Conservation (phyloP, 768 basidiomycete species). For the Kwoniella sp. region DNA sequence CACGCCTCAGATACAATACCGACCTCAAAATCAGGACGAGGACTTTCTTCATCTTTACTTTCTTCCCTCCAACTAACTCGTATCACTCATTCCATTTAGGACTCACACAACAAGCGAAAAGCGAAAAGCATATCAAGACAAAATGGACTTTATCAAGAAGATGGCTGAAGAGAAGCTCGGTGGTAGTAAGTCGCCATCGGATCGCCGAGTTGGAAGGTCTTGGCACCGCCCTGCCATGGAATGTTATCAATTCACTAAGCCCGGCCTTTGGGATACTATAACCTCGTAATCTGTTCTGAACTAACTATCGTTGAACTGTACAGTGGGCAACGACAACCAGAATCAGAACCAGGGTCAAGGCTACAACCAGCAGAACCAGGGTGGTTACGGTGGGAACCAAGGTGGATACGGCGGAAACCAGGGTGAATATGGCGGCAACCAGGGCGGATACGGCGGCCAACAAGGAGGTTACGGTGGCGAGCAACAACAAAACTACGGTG, state of each 20-base stretch:
- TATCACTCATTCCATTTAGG: no score
- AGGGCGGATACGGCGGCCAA: constrained; percentile 15
- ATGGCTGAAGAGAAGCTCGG: constrained; percentile 70
- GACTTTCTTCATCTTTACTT: no score
- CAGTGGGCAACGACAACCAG: constrained; percentile 36
- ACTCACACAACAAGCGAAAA: no score
- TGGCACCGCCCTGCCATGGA: no score
- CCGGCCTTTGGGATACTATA: no score
- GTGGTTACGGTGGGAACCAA: constrained; percentile 24
- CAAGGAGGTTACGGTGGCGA: constrained; percentile 21
- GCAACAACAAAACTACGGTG: constrained; percentile 20
- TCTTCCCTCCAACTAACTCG: no score
- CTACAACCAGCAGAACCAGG: constrained; percentile 22
- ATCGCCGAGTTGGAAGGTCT: no score
- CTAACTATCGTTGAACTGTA: no score
- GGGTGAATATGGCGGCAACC: constrained; percentile 9
- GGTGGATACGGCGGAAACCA: constrained; percentile 13
- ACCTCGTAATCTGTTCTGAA: no score
- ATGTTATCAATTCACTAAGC: no score
- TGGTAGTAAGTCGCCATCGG: constrained; percentile 56
- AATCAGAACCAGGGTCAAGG: constrained; percentile 20
- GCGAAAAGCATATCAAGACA: background rate
- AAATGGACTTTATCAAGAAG: constrained; percentile 66
- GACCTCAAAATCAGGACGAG: no score
- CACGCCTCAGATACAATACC: no score